A percentile compares a stretch with the other conserved stretches of the same genome.
These are phyloP conservation scores for Alternaria angustiovoidea DNA, from an alignment of 2,329 filamentous ascomycete species.

Conservation along the genomic window DNA sequence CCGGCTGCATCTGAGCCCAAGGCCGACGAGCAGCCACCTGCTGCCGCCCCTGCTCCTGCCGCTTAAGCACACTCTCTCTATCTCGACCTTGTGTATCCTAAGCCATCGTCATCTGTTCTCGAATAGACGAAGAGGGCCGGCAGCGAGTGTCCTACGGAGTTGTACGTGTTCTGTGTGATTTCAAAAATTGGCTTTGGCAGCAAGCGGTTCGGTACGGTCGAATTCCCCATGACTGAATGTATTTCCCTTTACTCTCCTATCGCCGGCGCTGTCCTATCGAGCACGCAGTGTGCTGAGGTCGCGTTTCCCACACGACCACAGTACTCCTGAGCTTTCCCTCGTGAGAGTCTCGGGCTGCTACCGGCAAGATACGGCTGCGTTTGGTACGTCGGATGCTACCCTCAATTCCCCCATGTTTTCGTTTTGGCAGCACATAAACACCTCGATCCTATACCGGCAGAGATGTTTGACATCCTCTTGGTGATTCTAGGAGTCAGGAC, in stretches of 20 bases:
- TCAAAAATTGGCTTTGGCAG: conserved; percentile 53
- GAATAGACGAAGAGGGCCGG: conserved; percentile 46
- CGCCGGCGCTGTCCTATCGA: conserved; percentile 35
- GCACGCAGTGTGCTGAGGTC: conserved; percentile 31
- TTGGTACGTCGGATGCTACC: conserved; percentile 44
- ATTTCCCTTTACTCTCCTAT: conserved; percentile 46
- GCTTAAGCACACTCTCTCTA: conserved; percentile 44
- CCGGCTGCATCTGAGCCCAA: conserved; percentile 50
- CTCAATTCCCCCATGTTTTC: conserved; percentile 46
- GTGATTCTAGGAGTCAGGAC: conserved; percentile 30
- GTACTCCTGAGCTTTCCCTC: conserved; percentile 38
- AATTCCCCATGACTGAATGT: conserved; percentile 53
- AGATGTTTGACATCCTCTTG: conserved; percentile 34
- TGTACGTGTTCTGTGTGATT: conserved; percentile 49
- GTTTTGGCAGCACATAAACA: conserved; percentile 41
- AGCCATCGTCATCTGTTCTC: conserved; percentile 43
- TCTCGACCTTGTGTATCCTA: conserved; percentile 46
- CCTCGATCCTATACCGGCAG: conserved; percentile 32
- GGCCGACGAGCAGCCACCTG: conserved; percentile 42
- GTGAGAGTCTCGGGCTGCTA: conserved; percentile 29
- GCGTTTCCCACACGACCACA: conserved; percentile 26
- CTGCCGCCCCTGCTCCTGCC: conserved; percentile 41
- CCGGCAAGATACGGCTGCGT: conserved; percentile 31
- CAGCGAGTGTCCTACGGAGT: conserved; percentile 50
- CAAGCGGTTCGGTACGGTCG: conserved; percentile 50